Conservation (phyloP, 2,329 filamentous ascomycete species). For the Aspergillus thermomutatus region DNA sequence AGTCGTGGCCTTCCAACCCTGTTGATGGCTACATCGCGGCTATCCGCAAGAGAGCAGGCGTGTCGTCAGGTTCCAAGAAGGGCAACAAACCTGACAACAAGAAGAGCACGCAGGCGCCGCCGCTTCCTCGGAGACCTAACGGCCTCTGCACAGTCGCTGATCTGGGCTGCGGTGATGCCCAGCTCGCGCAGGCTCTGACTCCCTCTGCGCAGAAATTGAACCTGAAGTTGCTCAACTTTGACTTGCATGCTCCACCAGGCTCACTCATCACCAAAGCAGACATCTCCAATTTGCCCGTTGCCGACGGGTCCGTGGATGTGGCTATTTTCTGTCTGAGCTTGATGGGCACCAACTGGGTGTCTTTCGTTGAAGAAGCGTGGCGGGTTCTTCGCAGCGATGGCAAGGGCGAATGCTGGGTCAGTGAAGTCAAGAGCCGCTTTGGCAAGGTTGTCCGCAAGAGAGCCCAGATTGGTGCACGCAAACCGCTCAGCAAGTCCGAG, state of each 20-base stretch:
- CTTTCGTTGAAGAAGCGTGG: conserved; percentile 94
- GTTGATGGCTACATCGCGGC: conserved; percentile 79
- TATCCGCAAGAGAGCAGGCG: conserved; percentile 64
- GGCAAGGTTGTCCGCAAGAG: conserved; percentile 53
- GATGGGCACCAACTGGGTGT: conserved; percentile 98
- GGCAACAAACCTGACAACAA: conserved; percentile 37
- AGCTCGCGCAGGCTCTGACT: conserved; percentile 66
- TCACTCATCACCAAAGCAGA: conserved; percentile 82
- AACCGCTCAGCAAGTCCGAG: conserved; percentile 39
- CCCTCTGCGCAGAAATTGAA: conserved; percentile 62
- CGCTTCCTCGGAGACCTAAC: conserved; percentile 66
- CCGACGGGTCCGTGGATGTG: conserved; percentile 73
- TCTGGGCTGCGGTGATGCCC: conserved; percentile 88
- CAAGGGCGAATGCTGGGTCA: conserved; percentile 84
- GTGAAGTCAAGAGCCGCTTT: conserved; percentile 94
- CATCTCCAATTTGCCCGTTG: conserved; percentile 76
- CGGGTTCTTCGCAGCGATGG: conserved; percentile 84
- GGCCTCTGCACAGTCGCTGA: conserved; percentile 79
- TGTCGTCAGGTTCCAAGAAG: conserved; percentile 39
- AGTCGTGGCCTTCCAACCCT: conserved; percentile 90
- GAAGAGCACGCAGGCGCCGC: conserved; percentile 25
- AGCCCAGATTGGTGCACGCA: conserved; percentile 36
- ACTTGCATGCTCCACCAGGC: conserved; percentile 70
- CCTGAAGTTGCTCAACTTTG: conserved; percentile 77
- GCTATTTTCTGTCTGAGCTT: conserved; percentile 93